Percentiles rank a stretch among this genome's conserved stretches.
These are phyloP conservation scores for Penicillium ochrochloron DNA, from an alignment of 495 filamentous ascomycete species.

Conservation along the genomic window DNA sequence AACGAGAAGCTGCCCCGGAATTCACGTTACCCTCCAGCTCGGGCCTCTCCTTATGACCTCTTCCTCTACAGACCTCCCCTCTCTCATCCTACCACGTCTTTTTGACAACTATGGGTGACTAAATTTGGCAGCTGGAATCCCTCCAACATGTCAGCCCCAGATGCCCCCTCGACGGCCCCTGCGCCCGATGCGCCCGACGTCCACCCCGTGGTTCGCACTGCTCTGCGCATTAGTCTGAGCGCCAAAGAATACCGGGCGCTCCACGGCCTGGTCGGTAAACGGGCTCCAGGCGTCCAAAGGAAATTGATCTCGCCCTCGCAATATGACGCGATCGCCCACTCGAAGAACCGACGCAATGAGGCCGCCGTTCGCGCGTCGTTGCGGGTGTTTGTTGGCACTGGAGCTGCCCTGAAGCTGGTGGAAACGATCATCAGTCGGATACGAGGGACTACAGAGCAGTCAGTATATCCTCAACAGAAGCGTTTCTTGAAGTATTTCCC, in stretches of 20 bases:
- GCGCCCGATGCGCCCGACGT: slow-evolving; percentile 22
- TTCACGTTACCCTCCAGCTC: background rate
- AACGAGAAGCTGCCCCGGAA: slow-evolving; percentile 12
- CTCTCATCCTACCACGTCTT: slow-evolving; percentile 3
- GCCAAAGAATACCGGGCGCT: slow-evolving; percentile 83
- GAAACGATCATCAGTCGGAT: slow-evolving; percentile 58
- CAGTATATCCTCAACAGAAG: slow-evolving; percentile 11
- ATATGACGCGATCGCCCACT: slow-evolving; percentile 55
- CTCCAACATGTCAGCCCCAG: slow-evolving; percentile 24
- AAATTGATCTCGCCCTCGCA: slow-evolving; percentile 62
- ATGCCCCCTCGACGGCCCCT: slow-evolving; percentile 12
- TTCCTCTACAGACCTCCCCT: slow-evolving; percentile 3
- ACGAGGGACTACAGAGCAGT: slow-evolving; percentile 42
- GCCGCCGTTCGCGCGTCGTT: slow-evolving; percentile 76
- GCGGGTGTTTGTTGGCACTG: slow-evolving; percentile 74
- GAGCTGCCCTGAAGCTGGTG: slow-evolving; percentile 70
- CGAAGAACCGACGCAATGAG: slow-evolving; percentile 74
- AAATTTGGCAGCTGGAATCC: slow-evolving; percentile 7
- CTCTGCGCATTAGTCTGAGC: slow-evolving; percentile 81
- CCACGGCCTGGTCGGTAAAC: slow-evolving; percentile 76
- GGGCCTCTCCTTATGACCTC: slow-evolving; percentile 7
- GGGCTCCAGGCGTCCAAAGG: slow-evolving; percentile 60
- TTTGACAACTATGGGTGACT: slow-evolving; percentile 12
- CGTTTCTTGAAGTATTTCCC: too few species aligned
- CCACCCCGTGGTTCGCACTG: slow-evolving; percentile 60